Evolutionary conservation across 345 rosid species (phyloP), one percentile per base, ranked within the genome.

Genomic region (Moricandia arvensis): DNA sequence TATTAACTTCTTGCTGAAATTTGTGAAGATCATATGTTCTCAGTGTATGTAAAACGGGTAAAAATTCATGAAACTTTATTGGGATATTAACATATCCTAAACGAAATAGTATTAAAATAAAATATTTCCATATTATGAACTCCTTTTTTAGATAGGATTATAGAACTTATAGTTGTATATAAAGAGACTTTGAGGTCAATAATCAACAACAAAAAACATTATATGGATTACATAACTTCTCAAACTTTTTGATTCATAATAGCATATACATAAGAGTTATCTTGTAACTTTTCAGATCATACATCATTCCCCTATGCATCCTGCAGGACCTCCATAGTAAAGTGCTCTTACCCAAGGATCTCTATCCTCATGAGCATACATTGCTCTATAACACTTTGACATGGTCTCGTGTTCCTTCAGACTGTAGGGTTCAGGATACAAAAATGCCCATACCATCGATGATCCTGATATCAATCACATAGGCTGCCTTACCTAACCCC

Each of bases 251-350:
- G 24, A 21, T 21, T 21, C 24, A 21, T 21, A 21, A 21, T 21
- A 21, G 24, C 24, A 18, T 38, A 57, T 4, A 29, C n/a, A 38
- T 38, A 38, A 35, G 1, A 38, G 13, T 11, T 3, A 45, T 12
- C 29, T 38, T 41, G 38, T 6, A 16, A 41, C 30, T 59, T 29
- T 30, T 41, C 45, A 71, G 3, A 43, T 43, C 3, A 72, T 37
- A 27, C 27, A 16, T 64, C 12, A 35, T 35, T 35, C 0, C n/a
- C 75, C 9, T 35, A 2, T 15, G 38, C 70, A 76, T 3, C 75
- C 70, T 13, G 76, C 61, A 10, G 75, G 80, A 38, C 80, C 80
- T 63, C 80, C 80, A 64, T 30, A 77, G 59, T 3, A 77, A 54
- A 77, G 6, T 63, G 71, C 51, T 60, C 75, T 57, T 18, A 33